Conservation (phyloP, 225 moss, liverwort and hornwort species). For the Physcomitrellopsis africana region DNA sequence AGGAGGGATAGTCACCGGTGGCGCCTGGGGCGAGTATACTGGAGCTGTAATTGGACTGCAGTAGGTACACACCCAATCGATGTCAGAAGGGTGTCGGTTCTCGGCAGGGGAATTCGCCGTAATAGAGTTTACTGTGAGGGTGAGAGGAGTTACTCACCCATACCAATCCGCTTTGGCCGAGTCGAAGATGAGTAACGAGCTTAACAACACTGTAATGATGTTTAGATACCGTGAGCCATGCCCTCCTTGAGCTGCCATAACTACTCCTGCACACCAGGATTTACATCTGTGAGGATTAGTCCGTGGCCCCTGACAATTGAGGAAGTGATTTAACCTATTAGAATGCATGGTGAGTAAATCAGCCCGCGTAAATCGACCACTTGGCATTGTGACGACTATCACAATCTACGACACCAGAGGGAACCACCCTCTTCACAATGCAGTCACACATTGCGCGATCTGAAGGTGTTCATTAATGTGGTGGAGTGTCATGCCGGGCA, state of each 20-base stretch:
- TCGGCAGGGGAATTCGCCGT: not conserved
- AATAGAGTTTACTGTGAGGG: too few species aligned
- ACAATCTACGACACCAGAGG: too few species aligned
- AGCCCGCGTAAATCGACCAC: too few species aligned
- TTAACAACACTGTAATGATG: constrained; percentile 18
- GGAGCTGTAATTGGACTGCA: constrained; percentile 39
- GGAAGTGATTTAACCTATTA: too few species aligned
- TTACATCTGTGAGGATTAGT: too few species aligned
- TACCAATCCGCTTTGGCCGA: constrained; percentile 1
- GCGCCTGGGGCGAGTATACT: constrained; percentile 17
- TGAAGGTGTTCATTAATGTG: too few species aligned
- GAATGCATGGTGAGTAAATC: too few species aligned
- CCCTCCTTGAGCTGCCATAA: constrained; percentile 26
- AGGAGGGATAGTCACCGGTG: constrained; percentile 3
- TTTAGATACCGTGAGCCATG: constrained; percentile 2
- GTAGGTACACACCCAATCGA: not conserved
- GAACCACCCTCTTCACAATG: too few species aligned
- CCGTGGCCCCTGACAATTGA: too few species aligned
- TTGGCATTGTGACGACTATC: too few species aligned
- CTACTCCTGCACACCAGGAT: constrained; percentile 12
- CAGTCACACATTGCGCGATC: too few species aligned
- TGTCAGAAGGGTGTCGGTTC: not conserved
- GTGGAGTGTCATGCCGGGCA: too few species aligned
- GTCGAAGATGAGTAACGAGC: constrained; percentile 19
- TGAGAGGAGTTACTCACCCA: constrained; percentile 20